phyloP scores from a whole-genome alignment of 2,329 filamentous ascomycete genomes.

The Calonectria honghensis region DNA sequence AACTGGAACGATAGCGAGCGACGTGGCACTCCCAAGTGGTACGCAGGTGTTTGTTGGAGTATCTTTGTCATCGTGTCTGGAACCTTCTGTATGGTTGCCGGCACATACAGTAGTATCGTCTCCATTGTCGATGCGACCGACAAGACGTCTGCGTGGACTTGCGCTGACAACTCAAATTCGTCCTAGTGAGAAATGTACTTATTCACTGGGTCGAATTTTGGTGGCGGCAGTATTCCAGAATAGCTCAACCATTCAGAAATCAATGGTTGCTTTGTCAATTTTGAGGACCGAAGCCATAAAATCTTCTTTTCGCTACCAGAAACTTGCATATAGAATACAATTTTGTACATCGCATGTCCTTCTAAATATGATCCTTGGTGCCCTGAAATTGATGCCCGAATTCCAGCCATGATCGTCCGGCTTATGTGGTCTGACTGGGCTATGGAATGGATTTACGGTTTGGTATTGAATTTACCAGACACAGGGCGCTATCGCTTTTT shows the following conservation, averaged over 20 bases:
- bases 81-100: slow-evolving; percentile 29
- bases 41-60: slow-evolving; percentile 18
- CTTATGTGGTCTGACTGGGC: not conserved
- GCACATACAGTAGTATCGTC: slow-evolving; percentile 20
- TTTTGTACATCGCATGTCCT: not conserved
- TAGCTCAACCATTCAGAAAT: not conserved
- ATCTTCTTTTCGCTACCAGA: not conserved
- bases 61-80: slow-evolving; percentile 27
- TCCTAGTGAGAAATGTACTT: not conserved
- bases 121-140: slow-evolving; percentile 3
- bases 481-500: not conserved
- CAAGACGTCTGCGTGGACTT: slow-evolving; percentile 18
- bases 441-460: not conserved
- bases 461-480: not conserved
- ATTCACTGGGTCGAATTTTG: not conserved
- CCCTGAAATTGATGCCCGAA: not conserved
- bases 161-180: slow-evolving; percentile 33
- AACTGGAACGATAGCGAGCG: slow-evolving; percentile 56
- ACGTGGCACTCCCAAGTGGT: not conserved
- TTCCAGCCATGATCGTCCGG: not conserved
- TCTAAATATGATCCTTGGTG: not conserved
- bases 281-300: not conserved
- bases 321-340: not conserved
- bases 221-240: not conserved
- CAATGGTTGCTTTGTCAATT: not conserved